A percentile compares a stretch with the other conserved stretches of the same genome.
Conservation (phyloP, 805 yeast genomes). For the Starmera pachycereana region DNA sequence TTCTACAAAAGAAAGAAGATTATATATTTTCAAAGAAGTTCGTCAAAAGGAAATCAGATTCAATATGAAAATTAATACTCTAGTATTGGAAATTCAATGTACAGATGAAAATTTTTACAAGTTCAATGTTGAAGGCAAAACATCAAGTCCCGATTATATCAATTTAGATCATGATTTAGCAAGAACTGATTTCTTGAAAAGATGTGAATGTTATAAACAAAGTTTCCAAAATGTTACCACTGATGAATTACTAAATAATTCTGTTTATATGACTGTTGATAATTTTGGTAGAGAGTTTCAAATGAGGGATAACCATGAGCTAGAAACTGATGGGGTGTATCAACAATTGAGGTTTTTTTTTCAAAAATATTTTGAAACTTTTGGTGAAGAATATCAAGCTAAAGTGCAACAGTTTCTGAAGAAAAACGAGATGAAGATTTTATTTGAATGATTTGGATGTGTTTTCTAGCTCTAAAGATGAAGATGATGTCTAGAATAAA, state of each 20-base stretch:
- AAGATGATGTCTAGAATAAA: too few species aligned
- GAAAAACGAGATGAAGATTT: too few species aligned
- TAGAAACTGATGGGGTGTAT: constrained; percentile 8
- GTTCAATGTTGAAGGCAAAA: constrained; percentile 55
- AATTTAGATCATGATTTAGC: constrained; percentile 42
- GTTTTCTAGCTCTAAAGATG: too few species aligned
- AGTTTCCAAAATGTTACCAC: constrained; percentile 28
- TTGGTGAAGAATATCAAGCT: constrained; percentile 22
- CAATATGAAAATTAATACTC: constrained; percentile 30
- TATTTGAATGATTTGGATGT: too few species aligned
- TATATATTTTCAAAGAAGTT: constrained; percentile 11
- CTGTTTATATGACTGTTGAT: constrained; percentile 10
- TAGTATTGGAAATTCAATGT: constrained; percentile 53
- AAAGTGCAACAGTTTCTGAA: constrained; percentile 18
- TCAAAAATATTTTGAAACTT: constrained; percentile 21
- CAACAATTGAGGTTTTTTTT: constrained; percentile 21
- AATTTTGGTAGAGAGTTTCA: constrained; percentile 15
- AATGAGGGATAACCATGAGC: constrained; percentile 16
- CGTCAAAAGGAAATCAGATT: constrained; percentile 13
- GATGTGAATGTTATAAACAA: constrained; percentile 41
- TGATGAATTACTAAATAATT: constrained; percentile 18
- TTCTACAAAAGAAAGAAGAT: constrained; percentile 35
- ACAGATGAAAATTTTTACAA: constrained; percentile 38
- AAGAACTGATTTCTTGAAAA: constrained; percentile 45
- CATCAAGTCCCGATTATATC: constrained; percentile 50